A percentile compares a stretch with the other conserved stretches of the same genome.
Conservation (phyloP, 352 stramenopile genomes). For the Thalassiosira mediterranea region DNA sequence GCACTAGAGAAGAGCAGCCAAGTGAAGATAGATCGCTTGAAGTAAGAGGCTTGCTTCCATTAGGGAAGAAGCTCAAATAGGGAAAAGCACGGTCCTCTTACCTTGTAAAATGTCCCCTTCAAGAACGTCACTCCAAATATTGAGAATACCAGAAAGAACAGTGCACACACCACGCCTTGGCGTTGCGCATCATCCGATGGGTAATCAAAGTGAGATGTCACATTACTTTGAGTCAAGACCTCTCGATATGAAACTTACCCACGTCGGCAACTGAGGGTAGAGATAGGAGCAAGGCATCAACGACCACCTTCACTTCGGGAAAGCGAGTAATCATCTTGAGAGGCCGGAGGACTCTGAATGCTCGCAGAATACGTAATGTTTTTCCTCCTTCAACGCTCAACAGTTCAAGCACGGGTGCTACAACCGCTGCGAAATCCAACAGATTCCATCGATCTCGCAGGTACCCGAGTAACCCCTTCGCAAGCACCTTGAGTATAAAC, state of each 20-base stretch:
- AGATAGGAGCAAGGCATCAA: constrained; percentile 67
- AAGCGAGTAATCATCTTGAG: constrained; percentile 81
- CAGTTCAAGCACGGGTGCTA: constrained; percentile 49
- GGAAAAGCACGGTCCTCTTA: background rate
- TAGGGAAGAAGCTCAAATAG: background rate
- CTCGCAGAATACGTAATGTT: constrained; percentile 64
- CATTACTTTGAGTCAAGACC: no score
- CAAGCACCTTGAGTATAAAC: constrained; percentile 65
- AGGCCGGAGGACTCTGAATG: constrained; percentile 88
- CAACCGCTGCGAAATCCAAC: constrained; percentile 46
- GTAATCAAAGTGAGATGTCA: no score
- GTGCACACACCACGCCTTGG: constrained; percentile 87
- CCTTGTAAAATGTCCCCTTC: constrained; percentile 88
- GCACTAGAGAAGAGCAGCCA: constrained; percentile 89
- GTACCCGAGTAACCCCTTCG: constrained; percentile 77
- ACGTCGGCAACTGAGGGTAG: constrained; percentile 81
- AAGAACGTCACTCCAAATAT: constrained; percentile 93
- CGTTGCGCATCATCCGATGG: no score
- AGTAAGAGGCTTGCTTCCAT: background rate
- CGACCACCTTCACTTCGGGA: constrained; percentile 68
- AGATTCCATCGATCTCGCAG: constrained; percentile 64
- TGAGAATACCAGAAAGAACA: constrained; percentile 95
- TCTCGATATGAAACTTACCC: constrained; percentile 60
- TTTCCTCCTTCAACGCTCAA: constrained; percentile 48
- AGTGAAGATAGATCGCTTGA: background rate